Conservation (phyloP, 768 basidiomycete species). For the Kwoniella sp. region DNA sequence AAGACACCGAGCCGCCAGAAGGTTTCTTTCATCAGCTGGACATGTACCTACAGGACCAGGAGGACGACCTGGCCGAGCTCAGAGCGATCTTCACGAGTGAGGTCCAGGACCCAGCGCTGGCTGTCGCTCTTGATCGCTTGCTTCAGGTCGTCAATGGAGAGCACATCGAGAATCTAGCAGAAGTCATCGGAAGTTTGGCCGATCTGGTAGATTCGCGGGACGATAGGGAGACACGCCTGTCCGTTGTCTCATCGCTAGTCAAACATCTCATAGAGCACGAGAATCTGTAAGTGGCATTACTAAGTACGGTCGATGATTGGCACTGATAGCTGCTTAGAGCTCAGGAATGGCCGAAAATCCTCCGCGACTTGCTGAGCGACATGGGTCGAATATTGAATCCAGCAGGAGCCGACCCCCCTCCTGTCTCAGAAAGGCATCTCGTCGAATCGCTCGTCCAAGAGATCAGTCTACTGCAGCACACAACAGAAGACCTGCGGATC, state of each 20-base stretch:
- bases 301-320: no score
- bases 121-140: not conserved
- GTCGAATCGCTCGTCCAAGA: conserved; percentile 58
- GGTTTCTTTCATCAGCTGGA: conserved; percentile 70
- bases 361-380: conserved; percentile 1
- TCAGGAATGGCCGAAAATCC: not conserved
- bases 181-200: not conserved
- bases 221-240: no score
- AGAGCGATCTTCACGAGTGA: conserved; percentile 55
- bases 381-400: conserved; percentile 1
- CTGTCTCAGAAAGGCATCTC: not conserved
- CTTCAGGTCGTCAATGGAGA: not conserved
- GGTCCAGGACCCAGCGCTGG: conserved; percentile 10
- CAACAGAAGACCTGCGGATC: not conserved
- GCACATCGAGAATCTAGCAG: not conserved
- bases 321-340: conserved; percentile 1
- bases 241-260: no score
- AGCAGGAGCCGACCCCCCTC: no score
- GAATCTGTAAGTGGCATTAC: no score
- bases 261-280: no score
- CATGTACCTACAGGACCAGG: conserved; percentile 80
- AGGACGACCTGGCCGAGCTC: conserved; percentile 81
- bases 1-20: conserved; percentile 74
- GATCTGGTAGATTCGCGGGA: no score
- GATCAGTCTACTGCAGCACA: conserved; percentile 57